Evolutionary conservation across 1,139 yeast genomes (phyloP).

Genomic region (Cylindricascospora bacillispora): DNA sequence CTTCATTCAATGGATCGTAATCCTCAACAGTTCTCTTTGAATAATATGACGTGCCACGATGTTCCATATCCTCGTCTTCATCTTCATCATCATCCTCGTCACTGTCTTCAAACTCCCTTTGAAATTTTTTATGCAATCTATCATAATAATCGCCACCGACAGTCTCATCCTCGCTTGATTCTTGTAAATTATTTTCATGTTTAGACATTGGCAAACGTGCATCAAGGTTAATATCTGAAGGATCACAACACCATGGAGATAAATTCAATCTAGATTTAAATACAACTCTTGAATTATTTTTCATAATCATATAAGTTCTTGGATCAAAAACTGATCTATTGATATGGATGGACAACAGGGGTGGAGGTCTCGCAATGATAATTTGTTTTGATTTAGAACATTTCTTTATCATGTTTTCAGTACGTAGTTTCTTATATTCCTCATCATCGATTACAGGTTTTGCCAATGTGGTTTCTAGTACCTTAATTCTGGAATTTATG

Average conservation of each 20-base stretch:
- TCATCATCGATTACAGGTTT: slow-evolving; percentile 71
- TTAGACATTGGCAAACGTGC: slow-evolving; percentile 66
- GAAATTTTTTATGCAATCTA: slow-evolving; percentile 20
- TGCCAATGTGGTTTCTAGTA: slow-evolving; percentile 43
- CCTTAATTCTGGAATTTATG: slow-evolving; percentile 39
- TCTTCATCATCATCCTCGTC: slow-evolving; percentile 18
- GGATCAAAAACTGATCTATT: slow-evolving; percentile 90
- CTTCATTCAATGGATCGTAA: slow-evolving; percentile 21
- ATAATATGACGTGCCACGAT: slow-evolving; percentile 4
- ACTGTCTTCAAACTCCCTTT: slow-evolving; percentile 24
- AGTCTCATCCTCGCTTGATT: slow-evolving; percentile 25
- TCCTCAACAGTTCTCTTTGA: slow-evolving; percentile 10
- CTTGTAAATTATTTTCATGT: slow-evolving; percentile 29
- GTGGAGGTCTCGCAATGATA: slow-evolving; percentile 70
- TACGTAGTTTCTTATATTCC: slow-evolving; percentile 58
- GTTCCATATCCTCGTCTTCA: slow-evolving; percentile 4
- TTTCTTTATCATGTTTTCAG: slow-evolving; percentile 62
- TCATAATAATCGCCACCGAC: slow-evolving; percentile 22
- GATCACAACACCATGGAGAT: slow-evolving; percentile 56
- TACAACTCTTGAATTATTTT: slow-evolving; percentile 69
- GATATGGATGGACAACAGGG: slow-evolving; percentile 70
- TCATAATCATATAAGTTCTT: slow-evolving; percentile 66
- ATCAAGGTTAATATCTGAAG: slow-evolving; percentile 61
- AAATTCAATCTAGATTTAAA: slow-evolving; percentile 61
- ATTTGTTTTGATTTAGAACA: slow-evolving; percentile 77